Evolutionary conservation across 2,329 filamentous ascomycete genomes (phyloP).

Genomic region (Chrysoporthe austroafricana): DNA sequence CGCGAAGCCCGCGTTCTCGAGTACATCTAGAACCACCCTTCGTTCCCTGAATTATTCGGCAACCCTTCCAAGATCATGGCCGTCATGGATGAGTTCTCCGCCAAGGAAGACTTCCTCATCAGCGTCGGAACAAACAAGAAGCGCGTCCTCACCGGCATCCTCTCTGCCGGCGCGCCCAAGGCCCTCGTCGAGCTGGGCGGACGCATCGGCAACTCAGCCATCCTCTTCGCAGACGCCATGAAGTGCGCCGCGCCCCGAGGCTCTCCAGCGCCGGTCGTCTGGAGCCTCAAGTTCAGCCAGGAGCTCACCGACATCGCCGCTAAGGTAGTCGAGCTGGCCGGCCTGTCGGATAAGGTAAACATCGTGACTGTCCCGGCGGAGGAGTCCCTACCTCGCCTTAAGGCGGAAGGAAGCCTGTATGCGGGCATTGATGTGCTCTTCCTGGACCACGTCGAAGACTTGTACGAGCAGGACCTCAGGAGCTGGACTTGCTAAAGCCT

Average conservation of each 20-base stretch:
- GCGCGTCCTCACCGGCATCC: conserved; percentile 9
- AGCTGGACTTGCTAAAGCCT: conserved; percentile 12
- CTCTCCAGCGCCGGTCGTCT: not conserved
- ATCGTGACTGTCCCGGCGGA: conserved; percentile 8
- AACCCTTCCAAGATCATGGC: conserved; percentile 7
- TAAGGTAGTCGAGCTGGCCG: conserved; percentile 3
- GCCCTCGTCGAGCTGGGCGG: conserved; percentile 17
- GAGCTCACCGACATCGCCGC: conserved; percentile 8
- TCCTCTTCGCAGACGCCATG: conserved; percentile 13
- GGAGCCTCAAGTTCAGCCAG: conserved; percentile 7
- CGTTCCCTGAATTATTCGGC: not conserved
- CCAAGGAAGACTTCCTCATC: conserved; percentile 13
- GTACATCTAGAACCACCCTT: conserved; percentile 6
- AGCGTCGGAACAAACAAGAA: conserved; percentile 11
- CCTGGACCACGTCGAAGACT: conserved; percentile 11
- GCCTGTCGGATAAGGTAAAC: conserved; percentile 3
- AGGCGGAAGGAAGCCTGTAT: not conserved
- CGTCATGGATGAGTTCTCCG: conserved; percentile 10
- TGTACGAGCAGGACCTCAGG: conserved; percentile 11
- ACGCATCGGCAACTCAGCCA: conserved; percentile 10
- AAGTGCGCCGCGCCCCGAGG: not conserved
- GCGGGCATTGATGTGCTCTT: conserved; percentile 10
- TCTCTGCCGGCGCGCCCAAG: conserved; percentile 5
- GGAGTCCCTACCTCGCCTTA: not conserved
- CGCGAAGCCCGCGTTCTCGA: conserved; percentile 7